Evolutionary conservation across 78 protist species (phyloP).

Genomic region (slime mould (Dictyostelium discoideum)): DNA sequence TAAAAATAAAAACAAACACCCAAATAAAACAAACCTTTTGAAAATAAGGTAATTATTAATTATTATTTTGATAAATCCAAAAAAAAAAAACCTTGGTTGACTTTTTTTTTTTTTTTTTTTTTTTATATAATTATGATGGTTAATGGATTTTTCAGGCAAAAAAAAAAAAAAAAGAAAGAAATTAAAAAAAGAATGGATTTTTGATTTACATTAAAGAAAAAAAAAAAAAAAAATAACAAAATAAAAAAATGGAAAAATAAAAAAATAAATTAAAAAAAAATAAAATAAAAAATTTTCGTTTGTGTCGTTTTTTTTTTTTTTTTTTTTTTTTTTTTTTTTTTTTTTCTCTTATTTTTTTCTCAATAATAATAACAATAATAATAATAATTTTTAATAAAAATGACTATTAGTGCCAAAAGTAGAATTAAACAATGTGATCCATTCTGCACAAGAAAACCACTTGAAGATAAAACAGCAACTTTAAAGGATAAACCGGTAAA

Average conservation of each 20-base stretch:
- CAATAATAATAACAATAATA: too few species aligned
- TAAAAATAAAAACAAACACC: too few species aligned
- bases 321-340: not conserved
- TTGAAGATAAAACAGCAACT: not conserved
- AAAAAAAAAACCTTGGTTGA: too few species aligned
- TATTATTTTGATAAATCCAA: too few species aligned
- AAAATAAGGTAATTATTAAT: too few species aligned
- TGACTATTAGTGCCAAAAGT: conserved; percentile 8
- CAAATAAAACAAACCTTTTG: too few species aligned
- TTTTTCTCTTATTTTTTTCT: not conserved
- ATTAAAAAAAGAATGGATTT: not conserved
- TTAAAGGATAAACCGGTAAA: conserved; percentile 50
- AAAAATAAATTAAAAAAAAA: not conserved
- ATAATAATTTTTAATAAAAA: not conserved
- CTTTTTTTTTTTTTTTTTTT: too few species aligned
- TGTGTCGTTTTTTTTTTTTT: not conserved
- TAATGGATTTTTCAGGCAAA: too few species aligned
- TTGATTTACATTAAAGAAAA: too few species aligned
- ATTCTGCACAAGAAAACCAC: conserved; percentile 36
- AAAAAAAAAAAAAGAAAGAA: not conserved
- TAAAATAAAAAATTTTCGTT: not conserved
- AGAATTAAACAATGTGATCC: conserved; percentile 56
- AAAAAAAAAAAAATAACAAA: not conserved
- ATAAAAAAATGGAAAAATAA: not conserved
- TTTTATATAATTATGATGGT: too few species aligned